phyloP scores from a whole-genome alignment of 2,329 filamentous ascomycete genomes.

The Aspergillus quadrilineatus region DNA sequence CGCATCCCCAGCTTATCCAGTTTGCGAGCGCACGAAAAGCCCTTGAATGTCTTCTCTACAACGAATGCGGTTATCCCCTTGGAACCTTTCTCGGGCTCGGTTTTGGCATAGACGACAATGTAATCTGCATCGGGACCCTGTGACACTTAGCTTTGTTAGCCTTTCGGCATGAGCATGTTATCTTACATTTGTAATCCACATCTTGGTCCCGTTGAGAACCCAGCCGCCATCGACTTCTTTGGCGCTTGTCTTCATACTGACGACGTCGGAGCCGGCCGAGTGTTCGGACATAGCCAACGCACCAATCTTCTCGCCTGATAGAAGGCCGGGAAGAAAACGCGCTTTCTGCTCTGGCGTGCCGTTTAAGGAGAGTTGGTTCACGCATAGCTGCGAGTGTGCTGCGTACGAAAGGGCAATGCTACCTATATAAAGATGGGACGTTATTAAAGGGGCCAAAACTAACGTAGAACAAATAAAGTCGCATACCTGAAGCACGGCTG shows the following conservation, averaged over 20 bases:
- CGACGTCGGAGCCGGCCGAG: slow-evolving; percentile 86
- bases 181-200: slow-evolving; percentile 95
- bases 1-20: slow-evolving; percentile 98
- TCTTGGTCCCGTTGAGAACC: slow-evolving; percentile 84
- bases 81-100: slow-evolving; percentile 71
- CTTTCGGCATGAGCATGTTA: neutral
- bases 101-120: slow-evolving; percentile 97
- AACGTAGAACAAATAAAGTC: slow-evolving; percentile 13
- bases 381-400: slow-evolving; percentile 91
- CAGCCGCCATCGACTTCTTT: slow-evolving; percentile 81
- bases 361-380: slow-evolving; percentile 94
- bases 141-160: neutral
- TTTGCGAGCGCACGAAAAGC: slow-evolving; percentile 85
- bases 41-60: slow-evolving; percentile 66
- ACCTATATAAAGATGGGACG: slow-evolving; percentile 25
- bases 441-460: neutral
- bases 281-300: slow-evolving; percentile 95
- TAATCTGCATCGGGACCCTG: slow-evolving; percentile 82
- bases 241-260: slow-evolving; percentile 88
- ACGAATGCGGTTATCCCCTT: slow-evolving; percentile 96
- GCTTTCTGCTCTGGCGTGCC: slow-evolving; percentile 75
- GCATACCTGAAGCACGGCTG: slow-evolving; percentile 71
- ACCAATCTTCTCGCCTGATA: slow-evolving; percentile 77
- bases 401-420: slow-evolving; percentile 78
- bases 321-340: slow-evolving; percentile 74